These are phyloP conservation scores for Porodaedalea pini DNA, from an alignment of 1,284 basidiomycete genomes.

Conservation along the genomic window DNA sequence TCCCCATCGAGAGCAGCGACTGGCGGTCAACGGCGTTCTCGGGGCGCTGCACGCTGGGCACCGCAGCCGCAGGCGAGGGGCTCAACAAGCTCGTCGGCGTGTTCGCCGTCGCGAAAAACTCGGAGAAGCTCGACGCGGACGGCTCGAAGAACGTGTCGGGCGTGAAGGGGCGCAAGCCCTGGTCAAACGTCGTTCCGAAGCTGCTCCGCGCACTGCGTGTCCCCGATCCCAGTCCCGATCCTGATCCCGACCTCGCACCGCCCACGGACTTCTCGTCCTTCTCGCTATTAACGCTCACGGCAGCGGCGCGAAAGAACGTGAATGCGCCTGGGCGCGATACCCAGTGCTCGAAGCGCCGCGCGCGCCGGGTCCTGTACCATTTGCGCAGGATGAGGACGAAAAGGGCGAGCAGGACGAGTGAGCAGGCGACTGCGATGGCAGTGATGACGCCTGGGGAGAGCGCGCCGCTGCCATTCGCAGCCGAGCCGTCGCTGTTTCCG, in stretches of 20 bases:
- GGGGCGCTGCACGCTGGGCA: background rate
- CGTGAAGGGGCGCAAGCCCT: slow-evolving; percentile 9
- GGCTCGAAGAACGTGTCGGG: background rate
- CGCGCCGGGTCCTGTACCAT: slow-evolving; percentile 12
- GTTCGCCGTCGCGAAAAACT: background rate
- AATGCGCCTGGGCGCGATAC: background rate
- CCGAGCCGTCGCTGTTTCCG: too few species aligned
- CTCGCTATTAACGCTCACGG: background rate
- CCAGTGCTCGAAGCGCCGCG: slow-evolving; percentile 8
- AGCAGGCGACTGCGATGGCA: slow-evolving; percentile 6
- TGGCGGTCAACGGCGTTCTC: background rate
- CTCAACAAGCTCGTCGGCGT: background rate
- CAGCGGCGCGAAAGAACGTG: background rate
- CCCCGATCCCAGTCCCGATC: background rate
- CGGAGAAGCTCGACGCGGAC: slow-evolving; percentile 5
- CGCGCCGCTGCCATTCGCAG: background rate
- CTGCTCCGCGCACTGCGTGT: slow-evolving; percentile 15
- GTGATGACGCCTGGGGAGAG: slow-evolving; percentile 14
- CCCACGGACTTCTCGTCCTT: background rate
- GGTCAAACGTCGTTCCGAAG: slow-evolving; percentile 19
- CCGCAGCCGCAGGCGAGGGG: background rate
- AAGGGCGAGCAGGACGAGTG: background rate
- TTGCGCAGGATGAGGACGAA: slow-evolving; percentile 6
- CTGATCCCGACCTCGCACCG: background rate
- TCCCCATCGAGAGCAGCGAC: slow-evolving; percentile 11